These are phyloP conservation scores for Mycena citricolor DNA, from an alignment of 1,284 basidiomycete species.

Conservation along the genomic window DNA sequence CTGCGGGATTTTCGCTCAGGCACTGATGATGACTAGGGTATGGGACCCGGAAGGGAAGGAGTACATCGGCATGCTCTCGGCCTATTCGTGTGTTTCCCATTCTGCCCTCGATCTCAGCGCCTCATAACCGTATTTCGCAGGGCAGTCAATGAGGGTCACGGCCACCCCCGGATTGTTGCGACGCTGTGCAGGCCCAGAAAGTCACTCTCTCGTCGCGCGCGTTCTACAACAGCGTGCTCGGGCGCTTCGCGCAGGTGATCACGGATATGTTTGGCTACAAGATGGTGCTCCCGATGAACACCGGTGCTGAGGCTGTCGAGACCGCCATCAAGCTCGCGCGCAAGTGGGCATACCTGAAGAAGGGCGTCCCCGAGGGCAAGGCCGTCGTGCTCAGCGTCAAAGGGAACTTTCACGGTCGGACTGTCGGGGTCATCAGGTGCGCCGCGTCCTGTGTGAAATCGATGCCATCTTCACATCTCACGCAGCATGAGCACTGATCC, in stretches of 20 bases:
- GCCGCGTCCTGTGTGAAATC: constrained; percentile 24
- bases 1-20: constrained; percentile 38
- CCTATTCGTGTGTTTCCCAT: constrained; percentile 79
- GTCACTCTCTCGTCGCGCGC: constrained; percentile 94
- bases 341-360: constrained; percentile 92
- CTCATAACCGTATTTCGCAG: constrained; percentile 38
- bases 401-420: constrained; percentile 97
- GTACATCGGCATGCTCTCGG: constrained; percentile 95
- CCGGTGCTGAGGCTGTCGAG: constrained; percentile 97
- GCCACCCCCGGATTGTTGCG: constrained; percentile 87
- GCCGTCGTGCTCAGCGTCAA: constrained; percentile 87
- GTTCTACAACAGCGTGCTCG: constrained; percentile 94
- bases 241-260: constrained; percentile 84
- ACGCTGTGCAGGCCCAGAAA: constrained; percentile 88
- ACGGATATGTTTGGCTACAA: constrained; percentile 87
- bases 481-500: constrained; percentile 93
- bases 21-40: constrained; percentile 52
- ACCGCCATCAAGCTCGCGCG: constrained; percentile 83
- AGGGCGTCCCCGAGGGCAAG: constrained; percentile 79
- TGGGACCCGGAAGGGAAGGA: constrained; percentile 96
- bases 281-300: constrained; percentile 99
- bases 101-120: constrained; percentile 11
- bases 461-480: constrained; percentile 22
- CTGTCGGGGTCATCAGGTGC: constrained; percentile 83
- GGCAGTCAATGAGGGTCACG: constrained; percentile 94